Evolutionary conservation across 495 filamentous ascomycete genomes (phyloP), one percentile per base, ranked within the genome.

Genomic region (Lasiosphaeriaceae sp.): DNA sequence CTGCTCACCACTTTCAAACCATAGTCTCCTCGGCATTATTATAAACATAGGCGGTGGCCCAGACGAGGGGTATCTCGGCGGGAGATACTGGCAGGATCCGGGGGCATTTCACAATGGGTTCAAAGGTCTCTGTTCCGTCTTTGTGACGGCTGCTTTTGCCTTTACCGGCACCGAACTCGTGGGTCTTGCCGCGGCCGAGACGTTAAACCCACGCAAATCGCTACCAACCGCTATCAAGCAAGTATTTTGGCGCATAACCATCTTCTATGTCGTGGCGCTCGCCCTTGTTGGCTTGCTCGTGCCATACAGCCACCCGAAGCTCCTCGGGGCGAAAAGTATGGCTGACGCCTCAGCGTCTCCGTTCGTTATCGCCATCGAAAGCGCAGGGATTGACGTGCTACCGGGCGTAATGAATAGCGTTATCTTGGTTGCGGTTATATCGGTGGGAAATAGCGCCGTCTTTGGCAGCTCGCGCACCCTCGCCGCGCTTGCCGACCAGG

Each of bases 141-240:
- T 97, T 59, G 92, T 97, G 59, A 94, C 89, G 20, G 91, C 92
- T 2, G 90, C 92, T 29, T 96, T 97, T 65, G 85, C 93, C 54
- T 97, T 96, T 62, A 83, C 90, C 4, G 93, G 93, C 44, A 97
- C 92, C 11, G 93, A 97, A 67, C 75, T 97, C n/a, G 92, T 96
- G 51, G 93, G 91, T 52, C 80, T 96, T 34, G 90, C 91, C 24
- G 90, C 90, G 39, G 91, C 91, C 39, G 91, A 96, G 66, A 91
- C 90, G 2, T 84, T 82, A 4, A 95, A 95, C 67, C 91, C 91
- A 11, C 84, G 90, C 57, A 95, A 93, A 65, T 88, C 88, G 14
- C 80, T 96, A 6, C 91, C 91, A 0, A 88, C 86, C 0, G 91
- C 91, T 44, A 83, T 92, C 64, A 95, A 95, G 69, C 91, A 96